phyloP scores from a whole-genome alignment of 129 eudicot genomes.

The Mikania micrantha region DNA sequence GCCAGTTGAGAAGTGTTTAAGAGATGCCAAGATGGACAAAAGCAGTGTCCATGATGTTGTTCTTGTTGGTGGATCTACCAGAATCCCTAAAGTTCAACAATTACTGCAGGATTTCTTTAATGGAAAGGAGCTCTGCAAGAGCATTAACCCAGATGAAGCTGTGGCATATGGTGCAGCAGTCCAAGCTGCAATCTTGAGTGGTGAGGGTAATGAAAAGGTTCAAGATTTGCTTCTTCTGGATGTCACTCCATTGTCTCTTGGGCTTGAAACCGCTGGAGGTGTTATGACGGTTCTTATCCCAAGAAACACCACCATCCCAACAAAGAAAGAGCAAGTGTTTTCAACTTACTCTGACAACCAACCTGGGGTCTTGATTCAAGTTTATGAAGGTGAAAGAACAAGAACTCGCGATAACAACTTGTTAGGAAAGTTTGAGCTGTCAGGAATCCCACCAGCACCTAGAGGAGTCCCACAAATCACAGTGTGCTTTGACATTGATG shows the following conservation, averaged over 20 bases:
- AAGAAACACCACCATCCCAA: conserved; percentile 31
- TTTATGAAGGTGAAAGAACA: conserved; percentile 26
- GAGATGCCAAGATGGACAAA: conserved; percentile 30
- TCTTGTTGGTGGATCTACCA: conserved; percentile 29
- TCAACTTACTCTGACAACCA: conserved; percentile 25
- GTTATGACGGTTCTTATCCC: conserved; percentile 27
- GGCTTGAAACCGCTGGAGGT: conserved; percentile 28
- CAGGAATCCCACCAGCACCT: not conserved
- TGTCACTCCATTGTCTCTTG: conserved; percentile 24
- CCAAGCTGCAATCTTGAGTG: conserved; percentile 24
- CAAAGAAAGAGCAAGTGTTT: conserved; percentile 28
- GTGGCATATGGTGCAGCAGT: conserved; percentile 35
- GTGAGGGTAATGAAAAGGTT: conserved; percentile 26
- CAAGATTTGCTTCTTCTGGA: conserved; percentile 30
- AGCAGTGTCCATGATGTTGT: conserved; percentile 21
- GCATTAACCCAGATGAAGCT: conserved; percentile 30
- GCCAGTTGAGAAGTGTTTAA: conserved; percentile 22
- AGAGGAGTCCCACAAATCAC: conserved; percentile 7
- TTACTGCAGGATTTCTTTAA: conserved; percentile 26
- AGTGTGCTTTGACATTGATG: conserved; percentile 2
- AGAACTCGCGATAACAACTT: conserved; percentile 27
- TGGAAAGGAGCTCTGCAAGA: conserved; percentile 30
- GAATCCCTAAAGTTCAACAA: conserved; percentile 29
- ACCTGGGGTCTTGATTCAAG: conserved; percentile 28
- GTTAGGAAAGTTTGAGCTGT: not conserved